These are phyloP conservation scores for Agaricus subrufescens DNA, from an alignment of 768 basidiomycete genomes.

Conservation along the genomic window DNA sequence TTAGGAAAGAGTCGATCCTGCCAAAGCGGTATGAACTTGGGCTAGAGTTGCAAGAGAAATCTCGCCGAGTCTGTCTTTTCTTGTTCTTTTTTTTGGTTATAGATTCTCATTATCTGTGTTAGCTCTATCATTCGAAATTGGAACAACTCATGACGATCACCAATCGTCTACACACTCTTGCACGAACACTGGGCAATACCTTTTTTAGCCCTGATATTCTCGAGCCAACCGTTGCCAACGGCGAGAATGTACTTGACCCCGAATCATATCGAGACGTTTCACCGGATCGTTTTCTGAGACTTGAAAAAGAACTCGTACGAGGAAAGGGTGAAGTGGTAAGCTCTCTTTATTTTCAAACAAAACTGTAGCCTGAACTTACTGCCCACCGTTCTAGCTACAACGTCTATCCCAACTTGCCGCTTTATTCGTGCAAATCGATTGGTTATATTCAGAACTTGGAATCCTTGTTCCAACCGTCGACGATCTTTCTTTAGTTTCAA, in stretches of 20 bases:
- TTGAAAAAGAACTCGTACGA: constrained; percentile 81
- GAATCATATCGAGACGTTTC: constrained; percentile 64
- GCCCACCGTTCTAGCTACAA: constrained; percentile 43
- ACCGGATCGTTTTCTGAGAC: constrained; percentile 70
- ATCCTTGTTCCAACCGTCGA: constrained; percentile 56
- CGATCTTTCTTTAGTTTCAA: constrained; percentile 31
- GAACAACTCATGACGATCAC: constrained; percentile 70
- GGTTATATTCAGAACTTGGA: constrained; percentile 80
- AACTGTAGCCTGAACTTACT: not conserved
- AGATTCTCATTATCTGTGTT: constrained; percentile 4
- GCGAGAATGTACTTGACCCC: constrained; percentile 31
- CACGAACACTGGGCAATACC: constrained; percentile 53
- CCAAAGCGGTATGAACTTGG: constrained; percentile 69
- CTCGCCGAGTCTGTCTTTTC: constrained; percentile 59
- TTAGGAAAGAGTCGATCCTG: constrained; percentile 67
- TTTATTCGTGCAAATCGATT: constrained; percentile 73
- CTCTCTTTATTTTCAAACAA: constrained; percentile 11
- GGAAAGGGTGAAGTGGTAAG: constrained; percentile 85
- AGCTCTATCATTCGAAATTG: constrained; percentile 74
- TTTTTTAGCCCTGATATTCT: constrained; percentile 58
- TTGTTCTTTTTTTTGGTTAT: not conserved
- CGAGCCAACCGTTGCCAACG: constrained; percentile 38
- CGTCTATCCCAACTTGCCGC: constrained; percentile 60
- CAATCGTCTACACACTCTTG: constrained; percentile 55
- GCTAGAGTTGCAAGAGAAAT: constrained; percentile 68